Evolutionary conservation across 768 basidiomycete genomes (phyloP).

Genomic region (Cyclocybe cylindracea): DNA sequence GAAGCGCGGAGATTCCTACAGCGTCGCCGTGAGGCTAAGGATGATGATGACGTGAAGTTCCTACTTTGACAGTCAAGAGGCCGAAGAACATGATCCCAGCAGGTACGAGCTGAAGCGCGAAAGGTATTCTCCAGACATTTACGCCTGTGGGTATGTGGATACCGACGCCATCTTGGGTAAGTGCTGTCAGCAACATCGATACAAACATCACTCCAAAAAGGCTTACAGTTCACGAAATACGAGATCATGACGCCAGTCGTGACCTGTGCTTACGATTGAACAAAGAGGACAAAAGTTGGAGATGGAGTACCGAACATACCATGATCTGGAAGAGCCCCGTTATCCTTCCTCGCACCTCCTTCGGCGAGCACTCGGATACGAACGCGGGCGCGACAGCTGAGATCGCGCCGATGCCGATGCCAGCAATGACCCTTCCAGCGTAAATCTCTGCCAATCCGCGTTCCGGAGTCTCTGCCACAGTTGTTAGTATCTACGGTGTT

Average conservation of each 20-base stretch:
- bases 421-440: conserved; percentile 77
- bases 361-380: conserved; percentile 86
- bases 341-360: conserved; percentile 82
- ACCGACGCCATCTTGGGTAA: conserved; percentile 54
- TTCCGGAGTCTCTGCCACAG: conserved; percentile 52
- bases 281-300: background rate
- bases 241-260: conserved; percentile 85
- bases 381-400: conserved; percentile 84
- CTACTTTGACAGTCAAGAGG: conserved; percentile 63
- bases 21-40: background rate
- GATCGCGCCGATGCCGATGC: conserved; percentile 81
- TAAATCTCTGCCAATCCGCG: conserved; percentile 73
- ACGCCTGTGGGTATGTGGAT: conserved; percentile 48
- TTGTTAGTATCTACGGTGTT: conserved; percentile 63
- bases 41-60: background rate
- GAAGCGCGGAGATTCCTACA: conserved; percentile 75
- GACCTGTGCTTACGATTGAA: conserved; percentile 34
- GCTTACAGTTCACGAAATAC: conserved; percentile 77
- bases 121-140: conserved; percentile 70
- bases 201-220: background rate
- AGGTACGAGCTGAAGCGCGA: conserved; percentile 75
- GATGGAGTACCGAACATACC: conserved; percentile 33
- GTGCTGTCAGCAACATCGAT: background rate
- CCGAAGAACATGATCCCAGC: conserved; percentile 72
- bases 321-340: conserved; percentile 88